These are phyloP conservation scores for Albugo laibachii DNA, from an alignment of 352 stramenopile species.

Conservation along the genomic window DNA sequence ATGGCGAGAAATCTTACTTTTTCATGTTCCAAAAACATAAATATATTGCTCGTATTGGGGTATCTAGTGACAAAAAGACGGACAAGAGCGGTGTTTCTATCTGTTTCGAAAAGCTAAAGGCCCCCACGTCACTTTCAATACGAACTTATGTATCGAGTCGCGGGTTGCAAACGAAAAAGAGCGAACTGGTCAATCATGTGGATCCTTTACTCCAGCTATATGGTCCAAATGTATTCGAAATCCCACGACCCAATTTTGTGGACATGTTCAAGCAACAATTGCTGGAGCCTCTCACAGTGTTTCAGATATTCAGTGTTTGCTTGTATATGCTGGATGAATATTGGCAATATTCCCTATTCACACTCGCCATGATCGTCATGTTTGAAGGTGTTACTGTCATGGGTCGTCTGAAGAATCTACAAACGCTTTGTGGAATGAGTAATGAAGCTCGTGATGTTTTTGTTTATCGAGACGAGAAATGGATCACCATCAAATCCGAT, in stretches of 20 bases:
- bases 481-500: constrained; percentile 64
- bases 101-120: constrained; percentile 64
- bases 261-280: constrained; percentile 95
- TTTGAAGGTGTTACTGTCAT: constrained; percentile 95
- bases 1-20: constrained; percentile 19
- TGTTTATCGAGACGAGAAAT: constrained; percentile 81
- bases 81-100: constrained; percentile 28
- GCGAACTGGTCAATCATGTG: constrained; percentile 11
- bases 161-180: constrained; percentile 23
- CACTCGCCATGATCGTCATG: constrained; percentile 93
- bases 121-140: constrained; percentile 35
- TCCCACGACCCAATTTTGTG: constrained; percentile 88
- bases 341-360: constrained; percentile 99
- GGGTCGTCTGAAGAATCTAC: constrained; percentile 88
- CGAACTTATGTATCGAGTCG: constrained; percentile 32
- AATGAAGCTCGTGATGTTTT: constrained; percentile 72
- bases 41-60: constrained; percentile 33
- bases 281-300: constrained; percentile 96
- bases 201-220: constrained; percentile 24
- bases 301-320: constrained; percentile 97
- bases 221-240: constrained; percentile 87
- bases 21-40: constrained; percentile 84
- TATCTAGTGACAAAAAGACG: constrained; percentile 12
- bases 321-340: constrained; percentile 99
- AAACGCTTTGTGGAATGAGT: constrained; percentile 89